Percentiles rank a stretch among this genome's conserved stretches.
phyloP scores from a whole-genome alignment of 768 basidiomycete genomes.

The Trichaptum fuscoviolaceum region DNA sequence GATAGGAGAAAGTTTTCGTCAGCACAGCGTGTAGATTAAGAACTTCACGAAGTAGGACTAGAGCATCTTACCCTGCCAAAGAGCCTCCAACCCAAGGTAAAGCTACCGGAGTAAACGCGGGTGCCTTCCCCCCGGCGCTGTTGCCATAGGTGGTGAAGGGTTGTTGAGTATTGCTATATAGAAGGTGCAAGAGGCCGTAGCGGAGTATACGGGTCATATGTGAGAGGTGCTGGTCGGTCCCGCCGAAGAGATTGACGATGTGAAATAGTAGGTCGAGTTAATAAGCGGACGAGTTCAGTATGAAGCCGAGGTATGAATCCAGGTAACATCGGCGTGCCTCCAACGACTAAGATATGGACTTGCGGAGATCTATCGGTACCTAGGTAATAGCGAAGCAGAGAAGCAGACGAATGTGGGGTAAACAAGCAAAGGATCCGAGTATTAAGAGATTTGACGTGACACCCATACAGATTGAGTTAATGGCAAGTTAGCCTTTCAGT shows the following conservation, averaged over 20 bases:
- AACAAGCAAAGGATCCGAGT: neutral
- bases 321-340: conserved; percentile 88
- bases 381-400: conserved; percentile 25
- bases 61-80: conserved; percentile 63
- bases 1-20: neutral
- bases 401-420: neutral
- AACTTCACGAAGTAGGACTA: conserved; percentile 20
- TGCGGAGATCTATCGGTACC: conserved; percentile 88
- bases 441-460: neutral
- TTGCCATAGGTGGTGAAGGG: conserved; percentile 49
- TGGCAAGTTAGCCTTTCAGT: neutral
- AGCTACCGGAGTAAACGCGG: conserved; percentile 76
- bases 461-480: conserved; percentile 5
- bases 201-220: conserved; percentile 69
- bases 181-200: conserved; percentile 67
- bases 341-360: conserved; percentile 81
- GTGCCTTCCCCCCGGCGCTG: conserved; percentile 69
- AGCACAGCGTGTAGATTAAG: neutral
- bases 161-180: conserved; percentile 85
- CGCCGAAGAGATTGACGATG: neutral
- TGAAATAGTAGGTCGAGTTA: conserved; percentile 31
- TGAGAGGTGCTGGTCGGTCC: conserved; percentile 32
- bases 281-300: conserved; percentile 60
- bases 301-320: conserved; percentile 92
- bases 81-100: conserved; percentile 94